These are phyloP conservation scores for Lolium rigidum DNA, from an alignment of 176 grass and related monocot genomes.

Conservation along the genomic window DNA sequence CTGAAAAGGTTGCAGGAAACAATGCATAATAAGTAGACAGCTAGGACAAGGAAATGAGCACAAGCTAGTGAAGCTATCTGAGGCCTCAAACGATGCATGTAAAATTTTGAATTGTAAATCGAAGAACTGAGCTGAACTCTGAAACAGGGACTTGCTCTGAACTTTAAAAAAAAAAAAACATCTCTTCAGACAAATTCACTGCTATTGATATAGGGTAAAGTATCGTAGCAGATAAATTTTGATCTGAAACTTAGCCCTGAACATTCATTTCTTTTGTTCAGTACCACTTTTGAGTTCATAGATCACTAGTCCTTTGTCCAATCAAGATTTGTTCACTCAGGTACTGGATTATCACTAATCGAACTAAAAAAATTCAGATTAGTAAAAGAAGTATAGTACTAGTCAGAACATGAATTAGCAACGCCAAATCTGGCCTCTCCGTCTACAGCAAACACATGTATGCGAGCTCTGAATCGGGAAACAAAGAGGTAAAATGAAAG, in stretches of 20 bases:
- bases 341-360: background rate
- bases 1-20: constrained; percentile 44
- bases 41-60: constrained; percentile 15
- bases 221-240: background rate
- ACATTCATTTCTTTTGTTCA: background rate
- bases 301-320: background rate
- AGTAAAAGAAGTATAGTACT: background rate
- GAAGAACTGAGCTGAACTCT: background rate
- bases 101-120: background rate
- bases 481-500: background rate
- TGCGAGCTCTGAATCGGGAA: background rate
- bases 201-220: background rate
- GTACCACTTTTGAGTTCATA: background rate
- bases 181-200: background rate
- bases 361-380: background rate
- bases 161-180: background rate
- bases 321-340: background rate
- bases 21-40: background rate
- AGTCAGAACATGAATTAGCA: background rate
- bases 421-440: background rate
- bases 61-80: background rate
- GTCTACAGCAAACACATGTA: background rate
- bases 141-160: background rate
- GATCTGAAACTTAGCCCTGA: background rate
- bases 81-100: constrained; percentile 1